Evolutionary conservation across 192 early-diverging fungal species (phyloP).

Genomic region (Phycomyces nitens): DNA sequence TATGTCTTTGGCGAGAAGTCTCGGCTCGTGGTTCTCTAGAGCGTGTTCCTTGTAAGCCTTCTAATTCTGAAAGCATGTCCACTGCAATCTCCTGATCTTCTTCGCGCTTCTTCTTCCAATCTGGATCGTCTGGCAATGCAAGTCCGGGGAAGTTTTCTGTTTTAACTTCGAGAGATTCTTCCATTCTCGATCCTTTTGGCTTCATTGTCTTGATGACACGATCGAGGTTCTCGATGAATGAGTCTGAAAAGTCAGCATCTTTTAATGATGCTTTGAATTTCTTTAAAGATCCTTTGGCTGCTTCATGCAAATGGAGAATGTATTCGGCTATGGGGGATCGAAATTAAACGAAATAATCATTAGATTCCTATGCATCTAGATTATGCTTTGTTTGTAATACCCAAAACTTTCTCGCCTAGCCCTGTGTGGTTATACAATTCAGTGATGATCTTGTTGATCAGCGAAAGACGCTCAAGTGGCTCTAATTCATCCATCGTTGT

Average conservation of each 20-base stretch:
- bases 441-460: constrained; percentile 85
- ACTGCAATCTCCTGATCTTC: constrained; percentile 47
- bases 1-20: constrained; percentile 22
- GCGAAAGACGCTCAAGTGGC: constrained; percentile 82
- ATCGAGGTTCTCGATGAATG: constrained; percentile 81
- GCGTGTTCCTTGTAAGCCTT: constrained; percentile 31
- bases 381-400: constrained; percentile 16
- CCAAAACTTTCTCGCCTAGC: constrained; percentile 79
- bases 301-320: constrained; percentile 80
- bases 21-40: constrained; percentile 25
- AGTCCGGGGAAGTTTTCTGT: constrained; percentile 76
- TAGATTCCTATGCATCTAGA: neutral
- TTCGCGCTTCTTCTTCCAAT: constrained; percentile 39
- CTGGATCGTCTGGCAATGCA: constrained; percentile 50
- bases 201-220: constrained; percentile 85
- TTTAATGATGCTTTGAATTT: constrained; percentile 68
- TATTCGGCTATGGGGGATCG: constrained; percentile 71
- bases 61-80: constrained; percentile 60
- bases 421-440: constrained; percentile 93
- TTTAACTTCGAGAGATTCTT: constrained; percentile 51
- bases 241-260: constrained; percentile 75
- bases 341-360: neutral
- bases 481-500: constrained; percentile 56
- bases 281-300: constrained; percentile 51
- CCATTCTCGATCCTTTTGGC: constrained; percentile 42